Evolutionary conservation across 2,329 filamentous ascomycete genomes (phyloP), one percentile per base, ranked within the genome.

Genomic region (Colletotrichum somersetense): DNA sequence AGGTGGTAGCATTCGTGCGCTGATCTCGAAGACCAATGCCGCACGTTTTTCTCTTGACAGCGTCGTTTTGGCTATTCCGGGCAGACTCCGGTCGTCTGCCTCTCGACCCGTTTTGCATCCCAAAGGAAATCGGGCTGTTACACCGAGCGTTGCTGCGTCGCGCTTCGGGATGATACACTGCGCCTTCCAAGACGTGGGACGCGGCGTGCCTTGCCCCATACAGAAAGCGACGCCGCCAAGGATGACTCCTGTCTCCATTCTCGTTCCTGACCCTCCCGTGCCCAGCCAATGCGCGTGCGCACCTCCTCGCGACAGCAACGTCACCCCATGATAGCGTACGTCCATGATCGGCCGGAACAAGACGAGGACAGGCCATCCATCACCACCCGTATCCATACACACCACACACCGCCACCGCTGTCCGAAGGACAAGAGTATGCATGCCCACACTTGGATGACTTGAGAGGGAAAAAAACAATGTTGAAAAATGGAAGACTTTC

Each of bases 151-250:
- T 64, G 26, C n/a, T 61, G 66, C 63, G 58, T 30, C 69, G 53
- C 46, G 69, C 66, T 50, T 69, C 69, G 69, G 66, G 66, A 56
- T 72, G 69, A 72, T 69, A 72, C 66, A 72, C 56, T 38, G 23
- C 48, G 35, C 38, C 46, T 40, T 63, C 23, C 62, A 55, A 52
- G 50, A 55, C 48, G 42, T 44, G 35, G 48, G 23, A 44, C 5
- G 62, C 23, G 38, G 48, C n/a, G n/a, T 63, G 35, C 62, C 20
- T 23, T 12, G 44, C 44, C 18, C 42, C 33, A 23, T n/a, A 20
- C 48, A 55, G 48, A 16, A 48, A 48, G 58, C 38, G 35, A 14
- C 40, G 59, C 40, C 69, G 59, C 40, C 69, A 56, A 72, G 66
- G 59, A 55, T 23, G 66, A 30, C 67, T 59, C 53, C 58, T 64